Conservation (phyloP, 2,329 filamentous ascomycete species). For the Lasiodiplodia sp. region DNA sequence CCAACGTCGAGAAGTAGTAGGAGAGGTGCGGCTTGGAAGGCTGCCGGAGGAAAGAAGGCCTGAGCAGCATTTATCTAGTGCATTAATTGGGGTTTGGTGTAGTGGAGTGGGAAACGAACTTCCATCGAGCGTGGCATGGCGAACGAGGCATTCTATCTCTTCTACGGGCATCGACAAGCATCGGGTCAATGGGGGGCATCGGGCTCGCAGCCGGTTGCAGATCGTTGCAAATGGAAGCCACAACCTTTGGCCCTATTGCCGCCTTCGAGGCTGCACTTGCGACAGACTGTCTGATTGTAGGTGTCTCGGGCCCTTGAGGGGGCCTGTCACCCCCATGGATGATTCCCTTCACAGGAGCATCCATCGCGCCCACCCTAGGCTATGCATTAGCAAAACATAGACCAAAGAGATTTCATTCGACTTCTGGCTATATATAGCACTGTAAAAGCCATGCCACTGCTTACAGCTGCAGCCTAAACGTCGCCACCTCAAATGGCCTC, state of each 20-base stretch:
- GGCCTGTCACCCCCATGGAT: too few relatives aligned
- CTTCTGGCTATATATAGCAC: neutral
- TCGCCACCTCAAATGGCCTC: conserved; percentile 85
- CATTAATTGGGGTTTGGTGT: neutral
- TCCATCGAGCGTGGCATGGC: neutral
- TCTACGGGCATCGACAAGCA: neutral
- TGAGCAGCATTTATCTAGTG: neutral
- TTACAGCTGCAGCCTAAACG: conserved; percentile 61
- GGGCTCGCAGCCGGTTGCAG: neutral
- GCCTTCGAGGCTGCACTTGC: too few relatives aligned
- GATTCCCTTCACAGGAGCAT: neutral
- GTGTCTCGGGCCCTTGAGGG: too few relatives aligned
- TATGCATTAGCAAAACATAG: neutral
- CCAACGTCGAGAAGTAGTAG: conserved; percentile 53
- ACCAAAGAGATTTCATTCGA: neutral
- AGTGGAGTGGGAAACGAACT: neutral
- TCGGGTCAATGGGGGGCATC: neutral
- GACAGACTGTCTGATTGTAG: too few relatives aligned
- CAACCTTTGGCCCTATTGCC: too few relatives aligned
- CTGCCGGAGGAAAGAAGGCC: conserved; percentile 44
- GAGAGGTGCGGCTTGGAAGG: conserved; percentile 56
- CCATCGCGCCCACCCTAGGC: too few relatives aligned
- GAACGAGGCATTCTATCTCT: neutral
- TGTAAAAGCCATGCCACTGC: neutral
- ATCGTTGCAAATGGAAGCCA: neutral